Conservation (phyloP, 83 land plant species). For the Picea engelmannii region DNA sequence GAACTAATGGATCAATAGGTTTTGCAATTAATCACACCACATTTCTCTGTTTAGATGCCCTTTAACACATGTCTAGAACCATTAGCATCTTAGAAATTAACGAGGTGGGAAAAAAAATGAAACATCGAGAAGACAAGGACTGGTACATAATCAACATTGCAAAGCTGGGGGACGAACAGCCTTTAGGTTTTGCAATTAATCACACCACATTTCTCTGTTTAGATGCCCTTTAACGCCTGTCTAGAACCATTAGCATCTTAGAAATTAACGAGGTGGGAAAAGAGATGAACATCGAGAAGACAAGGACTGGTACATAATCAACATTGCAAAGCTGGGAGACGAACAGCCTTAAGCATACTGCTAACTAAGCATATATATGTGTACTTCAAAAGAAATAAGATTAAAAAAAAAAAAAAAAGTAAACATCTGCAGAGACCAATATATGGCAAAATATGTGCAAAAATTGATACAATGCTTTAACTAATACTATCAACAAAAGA, state of each 20-base stretch:
- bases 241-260: background rate
- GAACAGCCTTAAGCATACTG: background rate
- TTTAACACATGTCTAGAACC: background rate
- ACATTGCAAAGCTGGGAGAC: background rate
- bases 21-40: background rate
- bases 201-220: background rate
- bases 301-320: background rate
- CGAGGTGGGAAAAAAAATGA: no score
- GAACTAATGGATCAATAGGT: background rate
- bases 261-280: no score
- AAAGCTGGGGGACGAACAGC: background rate
- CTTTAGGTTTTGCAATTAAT: background rate
- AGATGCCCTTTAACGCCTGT: background rate
- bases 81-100: background rate
- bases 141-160: background rate
- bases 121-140: background rate
- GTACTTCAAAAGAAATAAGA: no score
- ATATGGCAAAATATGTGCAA: no score
- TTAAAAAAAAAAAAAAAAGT: no score
- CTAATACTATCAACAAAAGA: no score
- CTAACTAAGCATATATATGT: no score
- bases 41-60: background rate
- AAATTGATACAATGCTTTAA: no score
- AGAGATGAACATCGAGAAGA: background rate
- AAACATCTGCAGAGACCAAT: no score